phyloP scores from a whole-genome alignment of 306 rosid species.

The Dryas octopetala region DNA sequence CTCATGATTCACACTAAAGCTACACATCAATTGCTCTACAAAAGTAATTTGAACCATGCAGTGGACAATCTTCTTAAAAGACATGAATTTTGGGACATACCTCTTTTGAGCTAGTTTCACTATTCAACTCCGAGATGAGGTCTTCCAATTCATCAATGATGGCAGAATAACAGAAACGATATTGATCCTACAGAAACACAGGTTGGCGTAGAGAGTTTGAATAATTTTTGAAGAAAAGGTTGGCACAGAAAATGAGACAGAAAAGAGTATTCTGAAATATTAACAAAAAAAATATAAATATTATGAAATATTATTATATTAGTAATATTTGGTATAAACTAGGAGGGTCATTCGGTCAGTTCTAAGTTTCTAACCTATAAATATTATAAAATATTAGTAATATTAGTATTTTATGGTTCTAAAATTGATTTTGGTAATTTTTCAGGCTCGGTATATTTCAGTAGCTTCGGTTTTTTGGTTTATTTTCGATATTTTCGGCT shows the following conservation, averaged over 20 bases:
- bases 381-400: too few species aligned
- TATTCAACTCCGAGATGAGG: slow-evolving; percentile 49
- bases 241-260: background rate
- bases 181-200: slow-evolving; percentile 39
- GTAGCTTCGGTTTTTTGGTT: too few species aligned
- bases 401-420: too few species aligned
- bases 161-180: slow-evolving; percentile 56
- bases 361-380: too few species aligned
- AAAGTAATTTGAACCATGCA: background rate
- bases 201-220: background rate
- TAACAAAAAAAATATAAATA: background rate
- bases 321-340: background rate
- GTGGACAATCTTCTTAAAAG: slow-evolving; percentile 17
- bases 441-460: too few species aligned
- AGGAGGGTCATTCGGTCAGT: too few species aligned
- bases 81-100: slow-evolving; percentile 23
- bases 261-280: background rate
- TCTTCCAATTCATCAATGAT: slow-evolving; percentile 71
- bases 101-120: slow-evolving; percentile 29
- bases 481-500: too few species aligned
- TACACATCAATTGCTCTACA: background rate
- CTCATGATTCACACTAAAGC: background rate
- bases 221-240: background rate
- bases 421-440: too few species aligned
- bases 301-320: background rate